Evolutionary conservation across 2,329 filamentous ascomycete genomes (phyloP), one percentile per base, ranked within the genome.

Genomic region (Juglanconis juglandina): DNA sequence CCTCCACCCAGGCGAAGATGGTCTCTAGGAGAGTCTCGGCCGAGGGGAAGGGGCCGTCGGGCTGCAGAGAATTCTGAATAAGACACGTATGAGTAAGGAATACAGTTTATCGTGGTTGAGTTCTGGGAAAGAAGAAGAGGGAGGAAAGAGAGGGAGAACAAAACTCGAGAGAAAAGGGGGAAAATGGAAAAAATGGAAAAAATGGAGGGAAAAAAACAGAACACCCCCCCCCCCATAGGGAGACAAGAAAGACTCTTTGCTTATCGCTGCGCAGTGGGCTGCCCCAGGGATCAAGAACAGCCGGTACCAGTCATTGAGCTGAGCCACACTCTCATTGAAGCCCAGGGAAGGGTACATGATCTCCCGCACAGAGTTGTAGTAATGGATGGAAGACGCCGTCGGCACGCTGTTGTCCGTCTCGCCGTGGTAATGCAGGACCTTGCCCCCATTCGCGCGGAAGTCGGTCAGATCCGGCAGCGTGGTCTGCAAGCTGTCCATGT

Each of bases 231-330:
- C 24, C 24, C 24, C 24, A 17, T 17, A 24, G 2, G 24, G 24
- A 24, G 24, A 24, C 24, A 24, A 24, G 24, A 24, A 24, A 24
- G 24, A 24, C 24, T 2, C 24, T 24, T 32, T n/a, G 33, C 32
- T 32, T 11, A 10, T 11, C 8, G n/a, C 7, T 63, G 66, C 50
- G 63, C 79, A 82, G 66, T 81, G 78, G 0, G 60, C 67, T 77
- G 80, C 79, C 0, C 77, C 78, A 8, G 76, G 75, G 46, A 81
- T 73, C 6, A 71, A 69, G 67, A 80, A 81, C 64, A 79, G 75
- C 5, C 68, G 64, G 70, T 78, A 84, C 67, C 79, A 77, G 17
- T 78, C 75, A 4, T 77, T 79, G 41, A 78, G 74, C 8, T 65
- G 56, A 3, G 30, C 48, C 32, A 8, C 13, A 13, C 10, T 30